Percentiles rank a stretch among this genome's conserved stretches.
These are phyloP conservation scores for Ophidiomyces ophidiicola DNA, from an alignment of 2,329 filamentous ascomycete species.

Conservation along the genomic window DNA sequence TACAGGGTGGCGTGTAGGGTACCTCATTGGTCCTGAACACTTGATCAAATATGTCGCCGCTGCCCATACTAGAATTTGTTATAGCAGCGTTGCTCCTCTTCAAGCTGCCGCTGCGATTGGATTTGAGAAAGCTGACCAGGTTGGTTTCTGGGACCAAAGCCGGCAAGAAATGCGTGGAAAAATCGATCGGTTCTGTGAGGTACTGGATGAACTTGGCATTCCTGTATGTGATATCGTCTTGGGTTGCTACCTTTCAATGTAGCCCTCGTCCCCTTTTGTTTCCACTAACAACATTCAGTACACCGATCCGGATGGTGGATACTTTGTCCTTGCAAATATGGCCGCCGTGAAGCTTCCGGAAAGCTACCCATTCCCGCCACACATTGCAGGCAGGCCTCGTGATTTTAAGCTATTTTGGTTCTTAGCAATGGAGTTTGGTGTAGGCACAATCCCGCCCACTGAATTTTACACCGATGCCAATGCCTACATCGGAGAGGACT, in stretches of 20 bases:
- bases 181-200: slow-evolving; percentile 71
- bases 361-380: slow-evolving; percentile 76
- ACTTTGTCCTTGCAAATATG: slow-evolving; percentile 95
- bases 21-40: slow-evolving; percentile 79
- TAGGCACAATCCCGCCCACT: slow-evolving; percentile 89
- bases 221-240: slow-evolving; percentile 34
- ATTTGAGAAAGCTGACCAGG: slow-evolving; percentile 75
- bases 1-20: slow-evolving; percentile 93
- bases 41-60: slow-evolving; percentile 84
- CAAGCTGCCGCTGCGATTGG: slow-evolving; percentile 91
- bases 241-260: not conserved
- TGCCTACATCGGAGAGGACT: slow-evolving; percentile 77
- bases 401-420: slow-evolving; percentile 97
- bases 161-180: slow-evolving; percentile 81
- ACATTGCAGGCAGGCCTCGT: slow-evolving; percentile 72
- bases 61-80: slow-evolving; percentile 93
- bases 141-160: slow-evolving; percentile 77
- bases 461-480: slow-evolving; percentile 90
- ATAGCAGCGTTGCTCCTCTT: slow-evolving; percentile 79
- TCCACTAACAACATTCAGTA: slow-evolving; percentile 37
- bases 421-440: slow-evolving; percentile 87
- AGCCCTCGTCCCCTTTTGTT: not conserved
- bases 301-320: slow-evolving; percentile 88
- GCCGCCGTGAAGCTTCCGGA: slow-evolving; percentile 70
- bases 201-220: slow-evolving; percentile 62